These are phyloP conservation scores for Elongisporangium undulatum DNA, from an alignment of 352 stramenopile species.

Conservation along the genomic window DNA sequence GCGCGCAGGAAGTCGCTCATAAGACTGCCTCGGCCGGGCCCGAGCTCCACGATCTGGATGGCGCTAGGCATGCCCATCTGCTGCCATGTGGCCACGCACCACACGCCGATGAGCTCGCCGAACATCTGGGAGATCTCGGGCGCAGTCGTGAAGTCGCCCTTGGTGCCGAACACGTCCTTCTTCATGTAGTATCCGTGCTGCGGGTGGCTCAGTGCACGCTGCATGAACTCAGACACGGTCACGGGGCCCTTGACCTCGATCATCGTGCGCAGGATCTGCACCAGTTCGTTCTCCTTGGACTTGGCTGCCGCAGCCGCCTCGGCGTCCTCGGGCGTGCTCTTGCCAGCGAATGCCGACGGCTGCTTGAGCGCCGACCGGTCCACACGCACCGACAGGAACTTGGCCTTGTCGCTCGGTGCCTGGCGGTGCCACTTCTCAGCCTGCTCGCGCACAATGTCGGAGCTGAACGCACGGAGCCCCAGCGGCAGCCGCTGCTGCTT, in stretches of 20 bases:
- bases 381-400: slow-evolving; percentile 56
- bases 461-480: slow-evolving; percentile 13
- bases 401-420: slow-evolving; percentile 36
- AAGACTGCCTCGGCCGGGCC: slow-evolving; percentile 90
- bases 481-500: not conserved
- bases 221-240: slow-evolving; percentile 95
- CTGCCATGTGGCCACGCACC: slow-evolving; percentile 91
- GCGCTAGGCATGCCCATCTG: slow-evolving; percentile 70
- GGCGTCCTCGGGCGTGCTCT: slow-evolving; percentile 19
- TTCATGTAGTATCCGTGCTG: slow-evolving; percentile 96
- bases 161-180: slow-evolving; percentile 86
- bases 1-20: slow-evolving; percentile 93
- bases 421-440: slow-evolving; percentile 60
- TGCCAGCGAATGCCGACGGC: slow-evolving; percentile 18
- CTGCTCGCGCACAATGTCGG: slow-evolving; percentile 28
- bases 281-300: slow-evolving; percentile 62
- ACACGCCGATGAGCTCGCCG: slow-evolving; percentile 90
- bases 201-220: slow-evolving; percentile 86
- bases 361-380: slow-evolving; percentile 76
- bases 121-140: slow-evolving; percentile 95
- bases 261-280: slow-evolving; percentile 81
- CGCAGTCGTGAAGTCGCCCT: slow-evolving; percentile 93
- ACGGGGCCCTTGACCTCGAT: slow-evolving; percentile 93
- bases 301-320: slow-evolving; percentile 26
- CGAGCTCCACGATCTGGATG: slow-evolving; percentile 89